A percentile compares a stretch with the other conserved stretches of the same genome.
Conservation (phyloP, 2,329 filamentous ascomycete species). For the Beauveria rudraprayagi region DNA sequence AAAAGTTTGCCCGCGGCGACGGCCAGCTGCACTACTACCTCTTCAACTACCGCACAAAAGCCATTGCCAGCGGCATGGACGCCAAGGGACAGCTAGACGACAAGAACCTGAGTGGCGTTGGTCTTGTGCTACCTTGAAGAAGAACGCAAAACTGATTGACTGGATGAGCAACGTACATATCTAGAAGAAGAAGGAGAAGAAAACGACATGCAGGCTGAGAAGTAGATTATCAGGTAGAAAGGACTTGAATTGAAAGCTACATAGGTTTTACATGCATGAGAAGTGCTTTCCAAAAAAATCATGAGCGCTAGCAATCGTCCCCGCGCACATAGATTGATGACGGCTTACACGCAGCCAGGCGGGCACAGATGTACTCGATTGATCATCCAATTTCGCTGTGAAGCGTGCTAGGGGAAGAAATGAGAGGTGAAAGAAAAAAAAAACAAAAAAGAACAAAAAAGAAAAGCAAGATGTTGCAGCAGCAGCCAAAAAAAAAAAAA, state of each 20-base stretch:
- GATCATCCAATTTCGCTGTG: neutral
- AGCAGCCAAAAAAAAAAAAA: neutral
- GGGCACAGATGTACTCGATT: neutral
- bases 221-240: neutral
- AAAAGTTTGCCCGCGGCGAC: slow-evolving; percentile 92
- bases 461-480: neutral
- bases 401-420: neutral
- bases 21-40: slow-evolving; percentile 95
- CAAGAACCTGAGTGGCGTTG: slow-evolving; percentile 74
- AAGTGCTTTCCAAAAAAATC: neutral
- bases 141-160: neutral
- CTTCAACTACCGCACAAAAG: slow-evolving; percentile 88
- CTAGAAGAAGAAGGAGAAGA: neutral
- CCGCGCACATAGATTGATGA: neutral
- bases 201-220: neutral
- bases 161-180: neutral
- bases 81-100: slow-evolving; percentile 69
- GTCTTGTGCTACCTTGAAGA: slow-evolving; percentile 67
- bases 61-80: slow-evolving; percentile 80
- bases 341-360: neutral
- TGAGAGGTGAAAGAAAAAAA: neutral
- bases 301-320: neutral
- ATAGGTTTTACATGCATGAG: neutral
- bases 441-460: neutral
- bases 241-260: slow-evolving; percentile 1